Percentiles rank a stretch among this genome's conserved stretches.
These are phyloP conservation scores for Prillingera fragicola DNA, from an alignment of 1,284 basidiomycete genomes.

Conservation along the genomic window DNA sequence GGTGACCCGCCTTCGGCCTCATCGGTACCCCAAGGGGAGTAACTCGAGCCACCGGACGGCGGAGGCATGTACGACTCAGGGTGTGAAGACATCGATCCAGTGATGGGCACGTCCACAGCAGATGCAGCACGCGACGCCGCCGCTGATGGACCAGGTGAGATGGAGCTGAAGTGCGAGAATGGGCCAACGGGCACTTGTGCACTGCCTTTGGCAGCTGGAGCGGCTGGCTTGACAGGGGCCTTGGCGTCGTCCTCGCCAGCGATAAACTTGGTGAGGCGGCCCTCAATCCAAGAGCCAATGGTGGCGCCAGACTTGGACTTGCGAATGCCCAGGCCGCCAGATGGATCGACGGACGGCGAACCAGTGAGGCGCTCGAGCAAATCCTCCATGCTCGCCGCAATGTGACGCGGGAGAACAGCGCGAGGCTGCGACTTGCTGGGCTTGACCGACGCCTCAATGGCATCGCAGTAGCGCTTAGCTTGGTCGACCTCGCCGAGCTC, in stretches of 20 bases:
- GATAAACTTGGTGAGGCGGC: slow-evolving; percentile 92
- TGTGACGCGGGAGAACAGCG: slow-evolving; percentile 56
- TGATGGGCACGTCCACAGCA: slow-evolving; percentile 22
- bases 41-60: not conserved
- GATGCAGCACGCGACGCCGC: slow-evolving; percentile 45
- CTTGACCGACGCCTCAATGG: slow-evolving; percentile 61
- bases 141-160: slow-evolving; percentile 76
- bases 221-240: slow-evolving; percentile 32
- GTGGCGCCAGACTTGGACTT: slow-evolving; percentile 79
- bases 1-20: slow-evolving; percentile 1
- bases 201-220: slow-evolving; percentile 14
- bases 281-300: slow-evolving; percentile 88
- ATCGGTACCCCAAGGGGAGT: slow-evolving; percentile 13
- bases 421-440: slow-evolving; percentile 19
- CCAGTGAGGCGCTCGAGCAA: slow-evolving; percentile 77
- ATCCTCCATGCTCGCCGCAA: slow-evolving; percentile 72
- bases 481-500: slow-evolving; percentile 69
- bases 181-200: slow-evolving; percentile 58
- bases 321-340: slow-evolving; percentile 56
- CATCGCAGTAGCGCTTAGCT: slow-evolving; percentile 85
- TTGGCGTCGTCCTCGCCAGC: slow-evolving; percentile 69
- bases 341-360: slow-evolving; percentile 62
- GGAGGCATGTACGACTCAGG: not conserved
- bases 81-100: not conserved
- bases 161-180: slow-evolving; percentile 90